Evolutionary conservation across 176 grass and related monocot genomes (phyloP), one percentile per base, ranked within the genome.

Genomic region (Melocanna baccifera): DNA sequence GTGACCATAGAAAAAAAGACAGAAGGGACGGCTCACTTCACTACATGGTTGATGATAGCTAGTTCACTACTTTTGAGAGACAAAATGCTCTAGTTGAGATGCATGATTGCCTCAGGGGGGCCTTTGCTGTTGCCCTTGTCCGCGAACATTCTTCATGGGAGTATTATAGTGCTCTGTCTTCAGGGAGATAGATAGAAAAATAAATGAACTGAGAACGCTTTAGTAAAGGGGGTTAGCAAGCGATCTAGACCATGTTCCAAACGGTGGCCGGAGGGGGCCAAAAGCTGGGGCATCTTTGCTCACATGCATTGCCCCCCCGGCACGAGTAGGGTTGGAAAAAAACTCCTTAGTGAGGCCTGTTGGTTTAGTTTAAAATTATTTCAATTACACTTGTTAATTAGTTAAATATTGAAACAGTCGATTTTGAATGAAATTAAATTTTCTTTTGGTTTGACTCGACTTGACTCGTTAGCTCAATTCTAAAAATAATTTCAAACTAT

Each of bases 301-400:
- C 89, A 91, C 85, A 91, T 88, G 89, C 71, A 45, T 47, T 76
- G 76, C 85, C 42, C 85, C 42, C 23, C 32, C 71, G 20, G 22
- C 14, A n/a, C n/a, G n/a, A 13, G 1, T 32, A 20, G 51, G 43
- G 15, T 6, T 22, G 22, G 25, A 41, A 48, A 50, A n/a, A n/a
- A n/a, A n/a, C n/a, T n/a, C n/a, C n/a, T n/a, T n/a, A n/a, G n/a
- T n/a, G n/a, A n/a, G n/a, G n/a, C n/a, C n/a, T n/a, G n/a, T n/a
- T n/a, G n/a, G n/a, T n/a, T n/a, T n/a, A n/a, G n/a, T n/a, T n/a
- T n/a, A n/a, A n/a, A n/a, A n/a, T n/a, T n/a, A n/a, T n/a, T n/a
- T n/a, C n/a, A n/a, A n/a, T n/a, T n/a, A n/a, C n/a, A n/a, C n/a
- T n/a, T n/a, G n/a, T n/a, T n/a, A n/a, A n/a, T n/a, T n/a, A n/a